Conservation (phyloP, 352 stramenopile species). For the Thraustochytrium sp. region DNA sequence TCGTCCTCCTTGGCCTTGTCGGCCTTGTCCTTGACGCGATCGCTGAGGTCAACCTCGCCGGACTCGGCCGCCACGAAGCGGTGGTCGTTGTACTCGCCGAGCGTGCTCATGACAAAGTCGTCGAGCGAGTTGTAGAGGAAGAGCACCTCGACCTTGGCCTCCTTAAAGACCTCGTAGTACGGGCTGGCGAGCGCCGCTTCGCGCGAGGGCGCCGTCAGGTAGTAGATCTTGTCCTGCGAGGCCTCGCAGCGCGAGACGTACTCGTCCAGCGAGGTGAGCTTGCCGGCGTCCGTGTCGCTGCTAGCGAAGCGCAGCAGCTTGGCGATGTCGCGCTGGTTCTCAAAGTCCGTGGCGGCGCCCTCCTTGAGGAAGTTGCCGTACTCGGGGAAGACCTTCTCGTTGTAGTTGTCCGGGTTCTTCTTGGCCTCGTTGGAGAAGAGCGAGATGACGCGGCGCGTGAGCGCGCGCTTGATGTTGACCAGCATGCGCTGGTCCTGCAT, state of each 20-base stretch:
- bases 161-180: conserved; percentile 98
- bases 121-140: conserved; percentile 98
- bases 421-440: conserved; percentile 68
- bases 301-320: conserved; percentile 98
- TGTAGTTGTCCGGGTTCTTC: conserved; percentile 92
- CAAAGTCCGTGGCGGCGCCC: conserved; percentile 53
- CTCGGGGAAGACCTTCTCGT: conserved; percentile 92
- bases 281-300: conserved; percentile 73
- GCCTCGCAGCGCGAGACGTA: conserved; percentile 91
- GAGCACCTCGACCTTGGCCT: conserved; percentile 76
- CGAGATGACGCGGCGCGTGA: conserved; percentile 82
- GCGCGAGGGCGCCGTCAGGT: conserved; percentile 88
- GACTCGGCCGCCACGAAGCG: conserved; percentile 92
- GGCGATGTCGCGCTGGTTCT: conserved; percentile 74
- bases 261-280: conserved; percentile 93
- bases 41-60: conserved; percentile 69
- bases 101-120: conserved; percentile 99
- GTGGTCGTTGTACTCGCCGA: conserved; percentile 90
- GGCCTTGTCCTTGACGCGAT: neutral
- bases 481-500: conserved; percentile 96
- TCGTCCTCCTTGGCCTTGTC: conserved; percentile 71
- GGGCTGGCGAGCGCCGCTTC: conserved; percentile 89
- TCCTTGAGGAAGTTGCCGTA: conserved; percentile 70
- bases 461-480: conserved; percentile 87
- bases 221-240: conserved; percentile 99